A percentile compares a stretch with the other conserved stretches of the same genome.
These are phyloP conservation scores for Priceomyces melissophilus DNA, from an alignment of 805 yeast genomes.

Conservation along the genomic window DNA sequence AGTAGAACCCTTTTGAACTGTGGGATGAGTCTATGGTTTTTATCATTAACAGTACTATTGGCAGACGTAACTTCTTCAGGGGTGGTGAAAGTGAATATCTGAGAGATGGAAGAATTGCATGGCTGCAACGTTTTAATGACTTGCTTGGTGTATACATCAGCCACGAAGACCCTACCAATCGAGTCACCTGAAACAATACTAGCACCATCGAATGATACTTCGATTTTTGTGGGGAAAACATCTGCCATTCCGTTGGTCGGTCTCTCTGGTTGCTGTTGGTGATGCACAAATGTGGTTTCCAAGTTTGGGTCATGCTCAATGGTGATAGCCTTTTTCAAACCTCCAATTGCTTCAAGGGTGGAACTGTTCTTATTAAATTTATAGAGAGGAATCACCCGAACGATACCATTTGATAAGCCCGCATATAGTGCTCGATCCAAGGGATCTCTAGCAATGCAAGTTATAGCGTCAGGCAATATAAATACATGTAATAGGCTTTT, in stretches of 20 bases:
- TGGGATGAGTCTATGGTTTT: conserved; percentile 51
- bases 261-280: conserved; percentile 24
- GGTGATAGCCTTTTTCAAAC: conserved; percentile 49
- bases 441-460: conserved; percentile 65
- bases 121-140: conserved; percentile 54
- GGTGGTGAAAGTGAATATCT: conserved; percentile 19
- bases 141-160: conserved; percentile 71
- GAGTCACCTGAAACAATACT: conserved; percentile 69
- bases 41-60: conserved; percentile 16
- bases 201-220: conserved; percentile 73
- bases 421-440: conserved; percentile 72
- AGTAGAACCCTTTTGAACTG: conserved; percentile 58
- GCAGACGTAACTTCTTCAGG: conserved; percentile 14
- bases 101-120: conserved; percentile 34
- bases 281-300: conserved; percentile 51
- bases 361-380: conserved; percentile 28
- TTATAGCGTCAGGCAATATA: conserved; percentile 58
- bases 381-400: conserved; percentile 56
- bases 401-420: conserved; percentile 63
- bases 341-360: conserved; percentile 60
- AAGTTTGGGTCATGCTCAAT: conserved; percentile 50
- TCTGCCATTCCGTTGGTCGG: conserved; percentile 2
- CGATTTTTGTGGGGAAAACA: conserved; percentile 48
- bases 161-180: conserved; percentile 61
- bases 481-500: conserved; percentile 60